phyloP scores from a whole-genome alignment of 129 eudicot species.

The Rutidosis leptorrhynchoides region DNA sequence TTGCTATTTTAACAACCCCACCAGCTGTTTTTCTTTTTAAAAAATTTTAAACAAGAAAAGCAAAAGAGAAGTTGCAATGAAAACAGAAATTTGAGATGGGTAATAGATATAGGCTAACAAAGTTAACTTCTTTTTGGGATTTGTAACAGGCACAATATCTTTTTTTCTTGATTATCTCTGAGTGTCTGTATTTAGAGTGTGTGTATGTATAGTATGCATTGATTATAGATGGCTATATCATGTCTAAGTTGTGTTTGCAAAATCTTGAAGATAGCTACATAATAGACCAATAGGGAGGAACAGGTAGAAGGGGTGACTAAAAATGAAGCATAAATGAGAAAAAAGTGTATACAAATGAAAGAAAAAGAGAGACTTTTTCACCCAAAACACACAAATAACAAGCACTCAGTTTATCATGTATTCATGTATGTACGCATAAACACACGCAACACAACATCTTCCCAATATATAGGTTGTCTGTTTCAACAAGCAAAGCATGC shows the following conservation, averaged over 20 bases:
- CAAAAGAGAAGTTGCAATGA: constrained; percentile 20
- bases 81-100: constrained; percentile 23
- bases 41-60: constrained; percentile 13
- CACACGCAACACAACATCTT: constrained; percentile 31
- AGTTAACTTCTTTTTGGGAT: constrained; percentile 37
- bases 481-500: constrained; percentile 65
- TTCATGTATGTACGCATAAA: constrained; percentile 6
- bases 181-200: constrained; percentile 4
- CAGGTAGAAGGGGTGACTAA: constrained; percentile 16
- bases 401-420: constrained; percentile 13
- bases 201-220: constrained; percentile 15
- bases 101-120: constrained; percentile 13
- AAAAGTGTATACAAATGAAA: constrained; percentile 18
- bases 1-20: not conserved
- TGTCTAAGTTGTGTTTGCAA: constrained; percentile 14
- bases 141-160: constrained; percentile 37
- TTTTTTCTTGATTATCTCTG: constrained; percentile 30
- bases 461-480: constrained; percentile 29
- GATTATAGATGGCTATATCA: constrained; percentile 31
- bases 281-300: constrained; percentile 33
- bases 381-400: constrained; percentile 26
- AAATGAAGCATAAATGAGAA: constrained; percentile 33
- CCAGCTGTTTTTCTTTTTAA: constrained; percentile 15
- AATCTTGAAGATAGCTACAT: constrained; percentile 29
- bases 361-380: constrained; percentile 41